Base-by-base conservation (phyloP, 441 rosid genomes). In the Pelargonium exstipulatum region DNA sequence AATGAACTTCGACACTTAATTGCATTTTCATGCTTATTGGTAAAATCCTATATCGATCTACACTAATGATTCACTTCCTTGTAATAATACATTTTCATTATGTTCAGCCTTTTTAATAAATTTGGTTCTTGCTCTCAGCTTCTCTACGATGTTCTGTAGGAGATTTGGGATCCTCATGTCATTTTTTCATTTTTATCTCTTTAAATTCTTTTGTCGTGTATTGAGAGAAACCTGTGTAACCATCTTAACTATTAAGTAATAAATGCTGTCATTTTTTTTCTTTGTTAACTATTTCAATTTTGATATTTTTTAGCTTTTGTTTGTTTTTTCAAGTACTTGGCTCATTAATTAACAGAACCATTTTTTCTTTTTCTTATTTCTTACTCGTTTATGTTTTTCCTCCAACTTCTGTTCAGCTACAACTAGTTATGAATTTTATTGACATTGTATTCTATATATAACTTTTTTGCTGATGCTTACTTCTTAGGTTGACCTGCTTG, bases 401-500 rank as follows among this genome's bases (percentile, higher is more conserved):
- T 53, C 60, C 60, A 53, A 53, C 9, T 17, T 6, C 63, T 58
- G 24, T n/a, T 22, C 5, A 7, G 43, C 43, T 1, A 40, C 43
- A 40, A 58, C 12, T 5, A 20, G 14, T 18, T 40, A 40, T 40
- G 43, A 40, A 58, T 5, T 24, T 58, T 12, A 13, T 22, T 58
- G 32, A 57, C 18, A 20, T 18, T 57, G 22, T 57, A 57, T 10
- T 12, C 10, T 2, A 58, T 10, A 58, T 58, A 2, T 22, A 46
- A 55, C 4, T 12, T 37, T 16, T 37, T 29, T 66, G 37, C 35
- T 53, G 60, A 53, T 32, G 32, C 64, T 51, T 62, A 24, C 72
- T 70, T 73, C 68, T 71, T 86, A 95, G 99, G 86, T 88, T 77
- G 96, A 95, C 78, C 83, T 75, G 69, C 63, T 87, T 74, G 78